Evolutionary conservation across 2,329 filamentous ascomycete genomes (phyloP).

Genomic region (Colletotrichum ledebouriae): DNA sequence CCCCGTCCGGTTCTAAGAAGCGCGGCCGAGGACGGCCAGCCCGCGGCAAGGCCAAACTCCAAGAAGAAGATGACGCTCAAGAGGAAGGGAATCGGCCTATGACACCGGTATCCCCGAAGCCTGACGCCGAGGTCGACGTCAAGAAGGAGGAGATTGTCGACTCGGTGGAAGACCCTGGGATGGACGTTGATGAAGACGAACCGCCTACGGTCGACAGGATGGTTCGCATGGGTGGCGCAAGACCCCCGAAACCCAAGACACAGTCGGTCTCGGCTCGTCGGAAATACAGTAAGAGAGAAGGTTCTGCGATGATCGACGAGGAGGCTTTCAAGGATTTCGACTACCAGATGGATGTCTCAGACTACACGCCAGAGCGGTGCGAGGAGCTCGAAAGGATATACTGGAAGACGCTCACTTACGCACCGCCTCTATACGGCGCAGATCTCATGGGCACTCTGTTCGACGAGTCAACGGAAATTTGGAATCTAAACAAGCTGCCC

Average conservation of each 20-base stretch:
- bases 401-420: constrained; percentile 98
- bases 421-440: constrained; percentile 93
- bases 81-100: constrained; percentile 42
- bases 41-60: constrained; percentile 53
- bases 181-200: constrained; percentile 54
- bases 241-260: constrained; percentile 69
- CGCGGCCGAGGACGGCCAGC: constrained; percentile 57
- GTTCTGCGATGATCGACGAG: constrained; percentile 85
- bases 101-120: constrained; percentile 48
- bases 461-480: constrained; percentile 83
- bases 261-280: constrained; percentile 88
- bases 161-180: constrained; percentile 65
- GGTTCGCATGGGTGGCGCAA: constrained; percentile 64
- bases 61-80: constrained; percentile 53
- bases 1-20: constrained; percentile 54
- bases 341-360: constrained; percentile 87
- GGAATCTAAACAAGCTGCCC: constrained; percentile 95
- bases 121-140: constrained; percentile 50
- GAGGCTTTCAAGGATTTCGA: constrained; percentile 92
- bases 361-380: constrained; percentile 91
- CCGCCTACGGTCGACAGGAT: constrained; percentile 49
- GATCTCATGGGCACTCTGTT: constrained; percentile 97
- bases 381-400: constrained; percentile 95
- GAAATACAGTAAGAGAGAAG: constrained; percentile 86
- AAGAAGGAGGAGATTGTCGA: constrained; percentile 55